Percentiles rank a stretch among this genome's conserved stretches.
phyloP scores from a whole-genome alignment of 2,329 filamentous ascomycete species.

The Diaporthe australafricana region DNA sequence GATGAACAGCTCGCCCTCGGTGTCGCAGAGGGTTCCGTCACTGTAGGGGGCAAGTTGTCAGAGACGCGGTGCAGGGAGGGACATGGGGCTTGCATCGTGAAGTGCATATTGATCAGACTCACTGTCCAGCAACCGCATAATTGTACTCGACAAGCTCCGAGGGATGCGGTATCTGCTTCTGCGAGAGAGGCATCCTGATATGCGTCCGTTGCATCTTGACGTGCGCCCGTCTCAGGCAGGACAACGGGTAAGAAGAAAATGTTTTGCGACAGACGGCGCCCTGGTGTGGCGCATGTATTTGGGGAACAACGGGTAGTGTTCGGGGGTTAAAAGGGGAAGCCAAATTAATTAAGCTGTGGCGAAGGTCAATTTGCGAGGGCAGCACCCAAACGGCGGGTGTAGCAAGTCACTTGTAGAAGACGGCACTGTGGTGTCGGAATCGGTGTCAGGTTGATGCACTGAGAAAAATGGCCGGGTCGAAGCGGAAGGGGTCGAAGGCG shows the following conservation, averaged over 20 bases:
- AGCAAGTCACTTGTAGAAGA: constrained; percentile 12
- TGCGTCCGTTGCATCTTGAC: constrained; percentile 31
- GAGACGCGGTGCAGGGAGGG: constrained; percentile 16
- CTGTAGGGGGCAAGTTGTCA: constrained; percentile 57
- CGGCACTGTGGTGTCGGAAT: constrained; percentile 2
- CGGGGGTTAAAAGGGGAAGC: constrained; percentile 24
- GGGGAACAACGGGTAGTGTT: neutral
- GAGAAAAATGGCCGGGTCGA: constrained; percentile 5
- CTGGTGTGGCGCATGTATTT: constrained; percentile 33
- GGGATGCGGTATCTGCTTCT: constrained; percentile 62
- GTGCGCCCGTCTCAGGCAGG: constrained; percentile 19
- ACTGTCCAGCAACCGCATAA: constrained; percentile 88
- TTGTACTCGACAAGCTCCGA: constrained; percentile 76
- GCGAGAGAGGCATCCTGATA: constrained; percentile 41
- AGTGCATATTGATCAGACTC: constrained; percentile 53
- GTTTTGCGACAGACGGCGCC: constrained; percentile 5
- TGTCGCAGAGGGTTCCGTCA: constrained; percentile 89
- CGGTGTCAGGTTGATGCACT: neutral
- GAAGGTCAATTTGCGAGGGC: constrained; percentile 26
- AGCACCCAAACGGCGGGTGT: constrained; percentile 4
- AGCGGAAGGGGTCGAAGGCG: neutral
- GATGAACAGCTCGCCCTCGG: constrained; percentile 86
- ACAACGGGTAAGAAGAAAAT: constrained; percentile 25
- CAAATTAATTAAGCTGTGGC: constrained; percentile 34
- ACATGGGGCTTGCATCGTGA: neutral